Evolutionary conservation across 352 stramenopile species (phyloP), one percentile per base, ranked within the genome.

Genomic region (Pythium guiyangense): DNA sequence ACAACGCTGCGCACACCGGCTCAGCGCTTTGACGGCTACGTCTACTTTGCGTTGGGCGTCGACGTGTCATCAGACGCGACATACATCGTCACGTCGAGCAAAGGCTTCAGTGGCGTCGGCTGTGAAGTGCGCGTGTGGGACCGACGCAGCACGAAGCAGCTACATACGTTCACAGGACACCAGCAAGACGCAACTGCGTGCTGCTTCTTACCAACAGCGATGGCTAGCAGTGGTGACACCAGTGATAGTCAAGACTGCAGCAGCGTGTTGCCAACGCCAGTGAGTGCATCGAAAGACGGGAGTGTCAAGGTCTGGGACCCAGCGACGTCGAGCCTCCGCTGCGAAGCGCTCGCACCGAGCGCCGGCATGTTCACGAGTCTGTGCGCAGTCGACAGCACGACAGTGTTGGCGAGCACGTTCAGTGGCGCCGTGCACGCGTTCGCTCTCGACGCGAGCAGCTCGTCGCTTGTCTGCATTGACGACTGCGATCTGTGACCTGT

Each of bases 61-160:
- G 77, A 84, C 25, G 56, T 82, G 26, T 74, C 76, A 0, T 3
- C 52, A 10, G 76, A 89, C 25, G 74, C 63, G 4, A 70, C 70
- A 3, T 89, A 91, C 55, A 22, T 95, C 11, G 48, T 93, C 31
- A 94, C 86, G 3, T 91, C 83, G 4, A 95, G 86, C 57, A 95
- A 94, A 62, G 86, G 86, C 0, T 93, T 93, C 56, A 95, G 87
- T 47, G 79, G 84, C 11, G 77, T 95, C 26, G 86, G 86, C 2
- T 80, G 73, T 26, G 86, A 94, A 50, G 70, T 79, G 18, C 73
- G 84, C 54, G 70, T 95, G 3, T 95, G 86, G 86, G 86, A 95
- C 54, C 72, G 84, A 50, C 82, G 86, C 8, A 87, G 57, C 27
- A 70, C 67, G 15, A 85, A 77, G 49, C 74, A 90, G 54, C 26